Evolutionary conservation across 495 filamentous ascomycete species (phyloP).

Genomic region (Pseudevernia furfuracea): DNA sequence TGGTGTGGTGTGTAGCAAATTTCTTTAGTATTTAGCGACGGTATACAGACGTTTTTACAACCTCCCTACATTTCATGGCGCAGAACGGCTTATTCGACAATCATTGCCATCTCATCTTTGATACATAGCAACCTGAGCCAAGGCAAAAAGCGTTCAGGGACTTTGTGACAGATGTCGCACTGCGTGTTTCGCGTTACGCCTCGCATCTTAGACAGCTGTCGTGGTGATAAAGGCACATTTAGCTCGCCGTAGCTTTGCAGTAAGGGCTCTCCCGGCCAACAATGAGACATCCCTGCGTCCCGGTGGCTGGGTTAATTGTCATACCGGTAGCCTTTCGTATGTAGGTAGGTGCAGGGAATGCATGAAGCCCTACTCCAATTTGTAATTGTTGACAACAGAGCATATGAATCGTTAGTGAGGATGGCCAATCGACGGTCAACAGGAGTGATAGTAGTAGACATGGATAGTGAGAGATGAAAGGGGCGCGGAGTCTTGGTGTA

Average conservation of each 20-base stretch:
- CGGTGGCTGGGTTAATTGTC: neutral
- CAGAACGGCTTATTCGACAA: too few species aligned
- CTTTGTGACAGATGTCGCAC: neutral
- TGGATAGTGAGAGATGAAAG: neutral
- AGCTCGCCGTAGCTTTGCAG: neutral
- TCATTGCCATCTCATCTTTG: too few species aligned
- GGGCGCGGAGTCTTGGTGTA: neutral
- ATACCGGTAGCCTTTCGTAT: neutral
- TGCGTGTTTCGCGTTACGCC: neutral
- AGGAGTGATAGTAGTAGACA: neutral
- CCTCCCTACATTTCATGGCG: too few species aligned
- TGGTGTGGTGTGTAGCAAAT: too few species aligned
- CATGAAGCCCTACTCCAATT: neutral
- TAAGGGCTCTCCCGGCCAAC: neutral
- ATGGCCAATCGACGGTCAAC: neutral
- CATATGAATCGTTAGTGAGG: neutral
- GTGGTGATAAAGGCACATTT: constrained; percentile 14
- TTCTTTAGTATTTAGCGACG: too few species aligned
- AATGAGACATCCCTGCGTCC: neutral
- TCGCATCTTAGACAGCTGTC: constrained; percentile 1
- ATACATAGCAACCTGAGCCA: neutral
- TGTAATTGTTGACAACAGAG: too few species aligned
- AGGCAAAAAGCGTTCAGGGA: neutral
- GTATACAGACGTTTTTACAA: too few species aligned
- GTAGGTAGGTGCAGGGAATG: neutral